Percentiles rank a stretch among this genome's conserved stretches.
These are phyloP conservation scores for Xylaria multiplex DNA, from an alignment of 2,329 filamentous ascomycete genomes.

Conservation along the genomic window DNA sequence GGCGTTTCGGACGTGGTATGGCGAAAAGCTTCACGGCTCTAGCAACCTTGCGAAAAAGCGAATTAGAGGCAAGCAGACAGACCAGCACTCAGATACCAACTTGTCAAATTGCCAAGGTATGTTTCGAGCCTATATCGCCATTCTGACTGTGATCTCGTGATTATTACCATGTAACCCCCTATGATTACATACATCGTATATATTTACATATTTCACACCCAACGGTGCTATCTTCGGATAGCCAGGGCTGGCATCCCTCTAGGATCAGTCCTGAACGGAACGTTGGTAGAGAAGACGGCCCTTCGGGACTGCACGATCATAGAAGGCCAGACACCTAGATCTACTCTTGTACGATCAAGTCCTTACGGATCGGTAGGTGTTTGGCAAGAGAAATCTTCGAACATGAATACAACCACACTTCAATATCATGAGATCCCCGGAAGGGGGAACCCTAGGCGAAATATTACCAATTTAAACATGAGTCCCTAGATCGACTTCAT, in stretches of 20 bases:
- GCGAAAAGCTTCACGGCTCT: conserved; percentile 33
- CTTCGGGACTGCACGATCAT: conserved; percentile 47
- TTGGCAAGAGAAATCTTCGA: conserved; percentile 54
- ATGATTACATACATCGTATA: conserved; percentile 7
- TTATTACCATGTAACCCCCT: neutral
- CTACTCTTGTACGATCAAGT: conserved; percentile 40
- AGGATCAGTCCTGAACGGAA: conserved; percentile 82
- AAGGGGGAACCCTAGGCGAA: neutral
- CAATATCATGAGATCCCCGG: neutral
- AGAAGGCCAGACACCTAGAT: conserved; percentile 51
- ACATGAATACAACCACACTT: conserved; percentile 41
- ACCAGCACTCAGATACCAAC: conserved; percentile 45
- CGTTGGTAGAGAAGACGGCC: conserved; percentile 73
- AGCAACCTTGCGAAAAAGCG: conserved; percentile 21
- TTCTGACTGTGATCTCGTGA: conserved; percentile 25
- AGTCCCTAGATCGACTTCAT: neutral
- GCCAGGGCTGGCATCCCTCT: conserved; percentile 75
- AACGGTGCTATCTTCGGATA: conserved; percentile 80
- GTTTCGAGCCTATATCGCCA: conserved; percentile 33
- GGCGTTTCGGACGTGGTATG: conserved; percentile 43
- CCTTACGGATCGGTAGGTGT: conserved; percentile 46
- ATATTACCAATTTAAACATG: neutral
- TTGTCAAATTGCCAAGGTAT: conserved; percentile 44
- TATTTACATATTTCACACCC: conserved; percentile 53
- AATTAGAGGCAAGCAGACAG: conserved; percentile 40